Evolutionary conservation across 306 rosid species (phyloP), one percentile per base, ranked within the genome.

Genomic region (Prunus padus): DNA sequence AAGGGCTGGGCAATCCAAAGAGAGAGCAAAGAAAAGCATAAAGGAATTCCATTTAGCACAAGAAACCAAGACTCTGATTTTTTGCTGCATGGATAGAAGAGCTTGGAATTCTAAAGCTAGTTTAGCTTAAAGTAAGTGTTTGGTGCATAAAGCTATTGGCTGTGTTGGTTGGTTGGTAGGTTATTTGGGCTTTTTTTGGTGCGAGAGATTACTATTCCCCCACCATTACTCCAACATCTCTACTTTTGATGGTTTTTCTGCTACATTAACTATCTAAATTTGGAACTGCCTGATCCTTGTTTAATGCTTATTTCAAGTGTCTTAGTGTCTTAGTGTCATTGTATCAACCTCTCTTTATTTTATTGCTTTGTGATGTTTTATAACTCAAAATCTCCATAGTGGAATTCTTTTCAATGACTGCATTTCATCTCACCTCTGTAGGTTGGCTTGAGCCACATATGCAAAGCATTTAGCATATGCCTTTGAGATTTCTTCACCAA

Each of bases 51-150:
- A 88, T 83, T 86, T 11, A 88, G 87, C 89, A 81, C 92, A 86
- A 84, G 82, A 83, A 81, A 84, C 92, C 86, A 81, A 77, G 90
- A 79, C 80, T 70, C 57, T 11, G 54, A 49, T 84, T 79, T 64
- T 77, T 65, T 30, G 76, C 69, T 83, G 88, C 86, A 79, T 87
- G 80, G 91, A 85, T 80, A 65, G 70, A 67, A 82, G 92, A 83
- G 88, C 92, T 76, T 84, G 92, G 90, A 88, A 85, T 86, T 88
- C 88, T 86, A 90, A 88, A 88, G 96, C 79, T 52, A 55, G 68
- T 37, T 28, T 75, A 49, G 59, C 65, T 76, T 80, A 81, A 81
- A 76, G 81, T 59, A 65, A 14, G 73, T 23, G 77, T 46, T 11
- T 65, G 75, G 71, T 65, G 69, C 79, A 72, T 80, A 86, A 90